phyloP scores from a whole-genome alignment of 192 early-diverging fungal genomes.

The Chytriomyces confervae region DNA sequence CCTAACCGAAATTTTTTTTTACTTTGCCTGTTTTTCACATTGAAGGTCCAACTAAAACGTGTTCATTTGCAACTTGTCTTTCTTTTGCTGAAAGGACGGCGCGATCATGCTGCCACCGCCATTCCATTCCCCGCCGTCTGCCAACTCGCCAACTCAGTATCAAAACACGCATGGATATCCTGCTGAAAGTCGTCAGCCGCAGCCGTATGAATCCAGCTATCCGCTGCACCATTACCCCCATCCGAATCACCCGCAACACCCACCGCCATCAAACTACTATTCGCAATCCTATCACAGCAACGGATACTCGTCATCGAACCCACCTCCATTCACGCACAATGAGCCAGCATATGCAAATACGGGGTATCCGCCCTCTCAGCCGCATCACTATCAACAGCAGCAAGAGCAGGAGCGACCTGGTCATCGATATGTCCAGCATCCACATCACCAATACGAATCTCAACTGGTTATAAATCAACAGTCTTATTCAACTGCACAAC shows the following conservation, averaged over 20 bases:
- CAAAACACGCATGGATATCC: too few species aligned
- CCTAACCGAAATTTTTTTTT: too few species aligned
- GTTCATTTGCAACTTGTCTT: too few species aligned
- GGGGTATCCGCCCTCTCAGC: neutral
- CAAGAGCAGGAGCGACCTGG: neutral
- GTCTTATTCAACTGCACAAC: neutral
- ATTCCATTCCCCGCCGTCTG: too few species aligned
- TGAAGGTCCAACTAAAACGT: too few species aligned
- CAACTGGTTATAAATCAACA: neutral
- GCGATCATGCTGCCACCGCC: too few species aligned
- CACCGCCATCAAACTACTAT: neutral
- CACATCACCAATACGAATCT: neutral
- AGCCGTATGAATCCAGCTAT: neutral
- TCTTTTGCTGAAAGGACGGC: too few species aligned
- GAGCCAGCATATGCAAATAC: neutral
- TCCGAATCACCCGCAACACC: neutral
- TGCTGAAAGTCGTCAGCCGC: too few species aligned
- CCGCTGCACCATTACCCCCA: neutral
- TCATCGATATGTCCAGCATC: neutral
- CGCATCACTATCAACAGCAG: constrained; percentile 17
- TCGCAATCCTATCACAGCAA: neutral
- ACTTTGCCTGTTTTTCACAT: too few species aligned
- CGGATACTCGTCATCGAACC: too few species aligned
- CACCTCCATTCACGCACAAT: too few species aligned
- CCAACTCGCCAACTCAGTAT: too few species aligned